phyloP scores from a whole-genome alignment of 2,329 filamentous ascomycete species.

The Trichoderma brevicompactum region DNA sequence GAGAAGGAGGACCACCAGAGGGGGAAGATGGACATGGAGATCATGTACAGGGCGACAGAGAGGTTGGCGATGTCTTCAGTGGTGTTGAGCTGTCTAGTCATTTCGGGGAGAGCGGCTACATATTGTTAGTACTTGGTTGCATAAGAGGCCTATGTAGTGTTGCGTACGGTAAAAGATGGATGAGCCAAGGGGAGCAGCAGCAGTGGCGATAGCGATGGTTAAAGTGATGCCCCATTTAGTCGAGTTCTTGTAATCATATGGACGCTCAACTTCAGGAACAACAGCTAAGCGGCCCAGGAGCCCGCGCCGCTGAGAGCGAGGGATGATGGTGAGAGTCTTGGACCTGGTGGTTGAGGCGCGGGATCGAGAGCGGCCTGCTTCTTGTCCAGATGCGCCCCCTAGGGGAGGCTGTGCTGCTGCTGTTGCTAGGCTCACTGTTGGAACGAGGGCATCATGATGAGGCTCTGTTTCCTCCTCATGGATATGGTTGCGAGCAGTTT shows the following conservation, averaged over 20 bases:
- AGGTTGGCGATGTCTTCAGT: slow-evolving; percentile 72
- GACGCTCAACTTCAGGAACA: slow-evolving; percentile 77
- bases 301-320: slow-evolving; percentile 63
- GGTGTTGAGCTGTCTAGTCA: slow-evolving; percentile 65
- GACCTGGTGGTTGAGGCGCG: slow-evolving; percentile 48
- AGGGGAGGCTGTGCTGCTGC: not conserved
- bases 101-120: slow-evolving; percentile 69
- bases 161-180: slow-evolving; percentile 79
- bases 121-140: not conserved
- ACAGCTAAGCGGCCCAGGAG: slow-evolving; percentile 72
- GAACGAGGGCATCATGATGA: slow-evolving; percentile 22
- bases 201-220: slow-evolving; percentile 75
- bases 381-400: not conserved
- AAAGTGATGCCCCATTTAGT: slow-evolving; percentile 87
- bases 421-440: slow-evolving; percentile 15
- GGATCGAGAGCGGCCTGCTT: slow-evolving; percentile 35
- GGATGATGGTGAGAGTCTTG: slow-evolving; percentile 46
- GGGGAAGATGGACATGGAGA: slow-evolving; percentile 81
- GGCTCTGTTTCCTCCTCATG: not conserved
- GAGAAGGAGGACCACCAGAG: slow-evolving; percentile 88
- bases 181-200: slow-evolving; percentile 80
- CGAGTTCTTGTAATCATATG: slow-evolving; percentile 70
- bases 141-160: not conserved
- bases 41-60: slow-evolving; percentile 79
- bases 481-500: not conserved